A percentile compares a stretch with the other conserved stretches of the same genome.
phyloP scores from a whole-genome alignment of 2,329 filamentous ascomycete species.

The Madurella fahalii region DNA sequence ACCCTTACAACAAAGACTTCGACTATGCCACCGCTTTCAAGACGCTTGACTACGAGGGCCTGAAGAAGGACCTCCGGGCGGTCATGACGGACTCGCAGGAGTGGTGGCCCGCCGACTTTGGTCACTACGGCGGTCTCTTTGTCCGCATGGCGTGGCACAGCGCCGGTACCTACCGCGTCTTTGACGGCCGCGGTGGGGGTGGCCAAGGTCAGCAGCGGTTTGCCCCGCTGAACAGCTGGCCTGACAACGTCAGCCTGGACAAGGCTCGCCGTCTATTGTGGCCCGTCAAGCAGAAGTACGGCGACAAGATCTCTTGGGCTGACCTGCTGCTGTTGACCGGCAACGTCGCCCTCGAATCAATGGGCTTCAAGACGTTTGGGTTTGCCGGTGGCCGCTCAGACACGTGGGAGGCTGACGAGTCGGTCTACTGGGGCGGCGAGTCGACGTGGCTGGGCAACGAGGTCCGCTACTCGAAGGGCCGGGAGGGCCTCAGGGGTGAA shows the following conservation, averaged over 20 bases:
- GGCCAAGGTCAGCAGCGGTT: constrained; percentile 75
- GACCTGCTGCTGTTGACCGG: constrained; percentile 68
- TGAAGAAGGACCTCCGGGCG: constrained; percentile 69
- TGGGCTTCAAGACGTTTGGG: constrained; percentile 70
- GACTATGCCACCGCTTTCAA: constrained; percentile 72
- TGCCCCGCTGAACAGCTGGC: constrained; percentile 77
- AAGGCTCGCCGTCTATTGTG: constrained; percentile 76
- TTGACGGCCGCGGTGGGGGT: constrained; percentile 70
- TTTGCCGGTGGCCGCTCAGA: constrained; percentile 70
- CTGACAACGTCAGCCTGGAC: constrained; percentile 73
- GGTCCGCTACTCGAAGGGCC: constrained; percentile 58
- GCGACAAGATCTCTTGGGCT: constrained; percentile 77
- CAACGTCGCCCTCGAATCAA: constrained; percentile 72
- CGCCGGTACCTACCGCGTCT: constrained; percentile 72
- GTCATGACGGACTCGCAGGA: constrained; percentile 76
- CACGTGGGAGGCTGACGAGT: constrained; percentile 71
- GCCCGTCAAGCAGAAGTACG: constrained; percentile 83
- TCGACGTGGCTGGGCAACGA: constrained; percentile 71
- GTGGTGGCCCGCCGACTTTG: constrained; percentile 79
- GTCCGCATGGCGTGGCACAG: constrained; percentile 80
- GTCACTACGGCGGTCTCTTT: constrained; percentile 76
- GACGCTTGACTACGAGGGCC: constrained; percentile 62
- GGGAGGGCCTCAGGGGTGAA: constrained; percentile 38
- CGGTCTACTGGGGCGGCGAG: constrained; percentile 74
- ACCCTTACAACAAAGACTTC: constrained; percentile 62